Evolutionary conservation across 2,329 filamentous ascomycete species (phyloP).

Genomic region (Xylaria sp.): DNA sequence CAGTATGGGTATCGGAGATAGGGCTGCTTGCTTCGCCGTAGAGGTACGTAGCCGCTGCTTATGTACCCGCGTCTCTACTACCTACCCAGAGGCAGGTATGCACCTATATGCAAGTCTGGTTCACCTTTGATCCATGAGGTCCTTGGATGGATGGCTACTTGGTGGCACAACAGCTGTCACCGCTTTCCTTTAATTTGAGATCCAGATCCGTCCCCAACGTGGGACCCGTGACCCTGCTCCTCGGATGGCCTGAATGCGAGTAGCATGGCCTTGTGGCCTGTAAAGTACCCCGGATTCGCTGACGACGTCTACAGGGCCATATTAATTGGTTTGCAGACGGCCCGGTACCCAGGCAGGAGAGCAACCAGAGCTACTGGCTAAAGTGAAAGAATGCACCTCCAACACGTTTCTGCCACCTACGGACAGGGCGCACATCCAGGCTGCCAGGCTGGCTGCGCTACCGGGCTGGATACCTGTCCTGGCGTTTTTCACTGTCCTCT

Average conservation of each 20-base stretch:
- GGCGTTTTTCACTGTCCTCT: background rate
- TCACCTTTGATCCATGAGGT: background rate
- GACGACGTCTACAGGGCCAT: background rate
- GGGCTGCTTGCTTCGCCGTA: too few relatives aligned
- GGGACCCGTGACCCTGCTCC: background rate
- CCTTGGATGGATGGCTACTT: background rate
- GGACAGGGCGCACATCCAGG: conserved; percentile 15
- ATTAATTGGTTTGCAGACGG: conserved; percentile 24
- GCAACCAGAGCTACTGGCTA: conserved; percentile 17
- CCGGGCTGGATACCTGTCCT: background rate
- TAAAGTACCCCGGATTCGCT: background rate
- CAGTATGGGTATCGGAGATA: too few relatives aligned
- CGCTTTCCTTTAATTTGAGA: background rate
- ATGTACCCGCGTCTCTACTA: too few relatives aligned
- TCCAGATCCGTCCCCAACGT: background rate
- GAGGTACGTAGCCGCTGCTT: too few relatives aligned
- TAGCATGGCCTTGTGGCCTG: conserved; percentile 4
- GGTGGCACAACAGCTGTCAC: background rate
- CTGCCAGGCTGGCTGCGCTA: background rate
- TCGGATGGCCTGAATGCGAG: conserved; percentile 4
- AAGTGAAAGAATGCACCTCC: conserved; percentile 18
- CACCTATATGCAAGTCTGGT: too few relatives aligned
- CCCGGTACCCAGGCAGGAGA: conserved; percentile 15
- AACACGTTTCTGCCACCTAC: conserved; percentile 14
- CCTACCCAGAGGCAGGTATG: too few relatives aligned